phyloP scores from a whole-genome alignment of 1,284 basidiomycete species.

The Somion occarium region DNA sequence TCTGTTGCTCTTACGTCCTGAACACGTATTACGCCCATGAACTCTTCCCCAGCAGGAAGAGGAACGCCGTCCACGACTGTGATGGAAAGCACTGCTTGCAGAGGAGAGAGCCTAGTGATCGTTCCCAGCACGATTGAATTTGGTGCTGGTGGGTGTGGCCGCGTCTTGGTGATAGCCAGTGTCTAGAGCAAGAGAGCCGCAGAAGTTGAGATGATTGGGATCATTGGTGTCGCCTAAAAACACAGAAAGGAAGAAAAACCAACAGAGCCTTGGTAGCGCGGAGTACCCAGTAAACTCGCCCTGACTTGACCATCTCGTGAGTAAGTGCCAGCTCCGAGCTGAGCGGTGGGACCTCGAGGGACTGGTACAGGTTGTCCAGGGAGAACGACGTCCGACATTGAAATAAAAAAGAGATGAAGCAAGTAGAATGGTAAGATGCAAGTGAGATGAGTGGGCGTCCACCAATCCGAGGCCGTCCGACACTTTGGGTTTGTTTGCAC shows the following conservation, averaged over 20 bases:
- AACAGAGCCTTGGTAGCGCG: constrained; percentile 64
- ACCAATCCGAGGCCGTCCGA: constrained; percentile 13
- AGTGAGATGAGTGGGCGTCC: background rate
- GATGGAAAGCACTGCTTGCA: constrained; percentile 86
- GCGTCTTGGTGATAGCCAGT: constrained; percentile 52
- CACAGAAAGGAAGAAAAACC: constrained; percentile 31
- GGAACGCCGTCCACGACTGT: constrained; percentile 90
- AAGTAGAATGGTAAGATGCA: background rate
- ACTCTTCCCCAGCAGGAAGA: constrained; percentile 86
- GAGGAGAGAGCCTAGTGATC: constrained; percentile 82
- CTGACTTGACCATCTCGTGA: constrained; percentile 58
- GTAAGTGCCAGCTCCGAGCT: constrained; percentile 71
- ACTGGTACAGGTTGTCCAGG: constrained; percentile 80
- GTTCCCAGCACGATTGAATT: constrained; percentile 74
- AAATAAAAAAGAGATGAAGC: constrained; percentile 9
- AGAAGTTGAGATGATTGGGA: constrained; percentile 21
- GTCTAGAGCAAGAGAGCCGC: constrained; percentile 35
- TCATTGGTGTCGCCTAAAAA: constrained; percentile 21
- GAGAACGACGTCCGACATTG: constrained; percentile 42
- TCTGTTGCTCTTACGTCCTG: constrained; percentile 94
- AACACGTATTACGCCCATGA: constrained; percentile 85
- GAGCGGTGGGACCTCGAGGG: constrained; percentile 52
- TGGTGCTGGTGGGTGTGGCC: constrained; percentile 66
- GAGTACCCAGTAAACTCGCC: constrained; percentile 70
- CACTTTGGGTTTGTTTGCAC: constrained; percentile 27